phyloP scores from a whole-genome alignment of 768 basidiomycete species.

The Boletus pseudo-olivaceus region DNA sequence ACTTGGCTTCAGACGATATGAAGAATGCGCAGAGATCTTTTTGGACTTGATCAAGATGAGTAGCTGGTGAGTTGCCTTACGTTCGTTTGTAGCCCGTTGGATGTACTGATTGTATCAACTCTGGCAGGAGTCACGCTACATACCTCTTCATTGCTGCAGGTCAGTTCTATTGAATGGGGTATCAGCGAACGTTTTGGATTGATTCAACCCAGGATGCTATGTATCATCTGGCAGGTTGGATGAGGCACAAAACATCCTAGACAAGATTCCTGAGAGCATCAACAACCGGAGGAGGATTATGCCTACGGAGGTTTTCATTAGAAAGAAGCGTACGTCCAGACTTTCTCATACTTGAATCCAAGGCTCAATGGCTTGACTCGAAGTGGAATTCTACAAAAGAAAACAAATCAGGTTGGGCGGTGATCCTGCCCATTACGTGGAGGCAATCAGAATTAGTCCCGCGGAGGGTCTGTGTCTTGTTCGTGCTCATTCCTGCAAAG shows the following conservation, averaged over 20 bases:
- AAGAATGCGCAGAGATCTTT: slow-evolving; percentile 67
- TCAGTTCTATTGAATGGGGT: slow-evolving; percentile 13
- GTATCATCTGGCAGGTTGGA: slow-evolving; percentile 51
- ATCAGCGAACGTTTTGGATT: not conserved
- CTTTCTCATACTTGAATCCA: not conserved
- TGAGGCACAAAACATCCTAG: slow-evolving; percentile 59
- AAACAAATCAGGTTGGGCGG: slow-evolving; percentile 59
- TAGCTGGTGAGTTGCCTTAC: slow-evolving; percentile 48
- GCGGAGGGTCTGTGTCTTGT: slow-evolving; percentile 55
- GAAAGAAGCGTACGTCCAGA: slow-evolving; percentile 61
- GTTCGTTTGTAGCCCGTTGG: not conserved
- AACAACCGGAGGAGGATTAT: slow-evolving; percentile 63
- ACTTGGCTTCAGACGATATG: slow-evolving; percentile 58
- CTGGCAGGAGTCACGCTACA: slow-evolving; percentile 67
- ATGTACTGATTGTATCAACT: not conserved
- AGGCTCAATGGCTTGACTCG: not conserved
- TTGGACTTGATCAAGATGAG: slow-evolving; percentile 63
- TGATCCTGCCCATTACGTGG: slow-evolving; percentile 46
- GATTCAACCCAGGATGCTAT: slow-evolving; percentile 49
- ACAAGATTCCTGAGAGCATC: slow-evolving; percentile 57
- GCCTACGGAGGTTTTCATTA: slow-evolving; percentile 74
- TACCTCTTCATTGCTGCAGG: slow-evolving; percentile 78
- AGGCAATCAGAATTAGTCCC: slow-evolving; percentile 60
- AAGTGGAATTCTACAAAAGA: slow-evolving; percentile 72
- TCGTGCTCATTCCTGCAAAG: not conserved